These are phyloP conservation scores for Chenopodium suecicum DNA, from an alignment of 148 eudicot genomes.

Conservation along the genomic window DNA sequence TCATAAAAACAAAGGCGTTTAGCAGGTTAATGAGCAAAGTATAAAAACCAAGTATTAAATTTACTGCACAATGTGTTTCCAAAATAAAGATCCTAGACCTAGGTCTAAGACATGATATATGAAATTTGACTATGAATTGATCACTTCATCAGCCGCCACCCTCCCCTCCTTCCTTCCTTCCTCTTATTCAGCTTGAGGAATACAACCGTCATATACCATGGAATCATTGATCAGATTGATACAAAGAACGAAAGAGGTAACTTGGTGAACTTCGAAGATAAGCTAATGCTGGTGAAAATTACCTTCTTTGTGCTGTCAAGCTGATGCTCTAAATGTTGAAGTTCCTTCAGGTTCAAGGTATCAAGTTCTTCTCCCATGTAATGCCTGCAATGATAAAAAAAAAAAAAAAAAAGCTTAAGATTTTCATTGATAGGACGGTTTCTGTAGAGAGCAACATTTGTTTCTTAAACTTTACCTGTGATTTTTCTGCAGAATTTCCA, in stretches of 20 bases:
- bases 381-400: slow-evolving; percentile 39
- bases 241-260: background rate
- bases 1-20: slow-evolving; percentile 75
- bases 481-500: slow-evolving; percentile 68
- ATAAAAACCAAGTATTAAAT: too few relatives aligned
- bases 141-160: too few relatives aligned
- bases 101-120: too few relatives aligned
- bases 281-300: background rate
- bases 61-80: too few relatives aligned
- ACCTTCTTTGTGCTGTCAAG: slow-evolving; percentile 62
- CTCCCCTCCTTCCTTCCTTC: too few relatives aligned
- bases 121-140: too few relatives aligned
- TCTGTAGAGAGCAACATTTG: background rate
- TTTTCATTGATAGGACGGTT: background rate
- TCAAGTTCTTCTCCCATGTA: slow-evolving; percentile 70
- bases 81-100: too few relatives aligned
- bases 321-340: slow-evolving; percentile 62
- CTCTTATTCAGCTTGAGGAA: too few relatives aligned
- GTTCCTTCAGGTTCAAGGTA: slow-evolving; percentile 58
- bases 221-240: too few relatives aligned
- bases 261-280: background rate
- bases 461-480: slow-evolving; percentile 38
- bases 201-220: too few relatives aligned
- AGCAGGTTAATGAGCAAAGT: slow-evolving; percentile 10
- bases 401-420: background rate